Conservation (phyloP, 2,329 filamentous ascomycete species). For the Aspergillus pseudonomiae region DNA sequence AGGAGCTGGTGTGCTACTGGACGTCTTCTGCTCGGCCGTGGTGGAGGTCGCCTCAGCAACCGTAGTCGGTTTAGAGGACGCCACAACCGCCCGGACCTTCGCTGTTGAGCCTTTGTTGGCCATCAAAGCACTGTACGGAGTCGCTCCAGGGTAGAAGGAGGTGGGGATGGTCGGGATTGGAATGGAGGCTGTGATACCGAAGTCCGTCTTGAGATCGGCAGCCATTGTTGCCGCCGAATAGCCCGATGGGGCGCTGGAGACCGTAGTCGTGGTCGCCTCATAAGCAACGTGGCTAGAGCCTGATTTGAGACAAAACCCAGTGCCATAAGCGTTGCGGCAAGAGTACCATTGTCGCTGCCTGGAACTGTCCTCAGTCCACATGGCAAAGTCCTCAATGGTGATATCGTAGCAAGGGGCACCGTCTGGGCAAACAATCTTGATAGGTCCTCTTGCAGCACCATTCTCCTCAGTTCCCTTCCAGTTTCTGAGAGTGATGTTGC, state of each 20-base stretch:
- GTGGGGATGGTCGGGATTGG: conserved; percentile 25
- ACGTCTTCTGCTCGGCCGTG: not conserved
- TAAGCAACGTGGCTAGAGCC: conserved; percentile 22
- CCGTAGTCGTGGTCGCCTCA: conserved; percentile 23
- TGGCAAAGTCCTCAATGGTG: conserved; percentile 54
- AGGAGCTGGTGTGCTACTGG: not conserved
- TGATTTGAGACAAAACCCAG: conserved; percentile 50
- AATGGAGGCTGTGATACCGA: conserved; percentile 27
- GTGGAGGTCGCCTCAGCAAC: not conserved
- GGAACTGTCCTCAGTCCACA: conserved; percentile 39
- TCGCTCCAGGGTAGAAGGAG: conserved; percentile 35
- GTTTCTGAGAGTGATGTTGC: conserved; percentile 56
- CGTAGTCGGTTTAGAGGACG: not conserved
- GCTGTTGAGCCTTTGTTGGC: not conserved
- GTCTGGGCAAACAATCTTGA: conserved; percentile 57
- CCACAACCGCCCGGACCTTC: not conserved
- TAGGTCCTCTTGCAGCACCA: conserved; percentile 55
- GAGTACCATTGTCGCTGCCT: conserved; percentile 37
- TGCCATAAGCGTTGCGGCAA: conserved; percentile 55
- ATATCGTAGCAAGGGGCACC: conserved; percentile 57
- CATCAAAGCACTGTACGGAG: conserved; percentile 30
- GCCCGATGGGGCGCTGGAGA: conserved; percentile 25
- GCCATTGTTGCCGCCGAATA: conserved; percentile 32
- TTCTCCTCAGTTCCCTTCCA: conserved; percentile 59
- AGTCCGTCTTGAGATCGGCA: conserved; percentile 23